Conservation (phyloP, 2,329 filamentous ascomycete species). For the Botrytis pseudocinerea region DNA sequence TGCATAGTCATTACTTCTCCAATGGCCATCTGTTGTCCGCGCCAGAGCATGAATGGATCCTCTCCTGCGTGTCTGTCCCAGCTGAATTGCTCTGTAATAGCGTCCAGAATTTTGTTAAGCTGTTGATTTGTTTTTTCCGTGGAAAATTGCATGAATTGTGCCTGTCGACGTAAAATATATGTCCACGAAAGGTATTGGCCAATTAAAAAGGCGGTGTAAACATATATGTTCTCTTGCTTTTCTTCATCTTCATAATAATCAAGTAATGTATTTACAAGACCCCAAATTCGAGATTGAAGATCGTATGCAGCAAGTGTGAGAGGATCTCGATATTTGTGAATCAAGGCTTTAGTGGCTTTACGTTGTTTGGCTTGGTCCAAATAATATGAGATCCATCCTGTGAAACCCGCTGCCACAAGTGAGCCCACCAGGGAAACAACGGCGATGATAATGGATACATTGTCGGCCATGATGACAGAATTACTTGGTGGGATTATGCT, state of each 20-base stretch:
- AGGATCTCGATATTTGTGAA: constrained; percentile 37
- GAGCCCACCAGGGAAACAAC: constrained; percentile 36
- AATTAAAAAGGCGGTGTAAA: constrained; percentile 35
- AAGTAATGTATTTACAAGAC: constrained; percentile 31
- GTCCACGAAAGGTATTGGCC: constrained; percentile 37
- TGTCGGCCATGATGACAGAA: constrained; percentile 29
- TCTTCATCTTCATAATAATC: constrained; percentile 26
- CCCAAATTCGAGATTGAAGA: constrained; percentile 34
- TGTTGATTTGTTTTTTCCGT: constrained; percentile 33
- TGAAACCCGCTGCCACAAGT: constrained; percentile 34
- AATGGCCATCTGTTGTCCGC: constrained; percentile 37
- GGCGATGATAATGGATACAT: constrained; percentile 35
- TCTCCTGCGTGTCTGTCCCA: constrained; percentile 26
- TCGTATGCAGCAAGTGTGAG: constrained; percentile 33
- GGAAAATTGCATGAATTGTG: constrained; percentile 35
- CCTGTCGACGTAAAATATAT: constrained; percentile 35
- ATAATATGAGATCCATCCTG: constrained; percentile 37
- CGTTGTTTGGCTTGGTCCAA: constrained; percentile 35
- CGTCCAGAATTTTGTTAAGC: constrained; percentile 29
- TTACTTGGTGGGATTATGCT: neutral
- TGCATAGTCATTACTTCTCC: constrained; percentile 35
- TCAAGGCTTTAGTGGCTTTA: constrained; percentile 32
- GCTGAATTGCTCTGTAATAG: constrained; percentile 30
- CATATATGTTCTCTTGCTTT: constrained; percentile 31
- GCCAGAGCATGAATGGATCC: constrained; percentile 37